Conservation (phyloP, 2,329 filamentous ascomycete species). For the Colletotrichum viniferum region DNA sequence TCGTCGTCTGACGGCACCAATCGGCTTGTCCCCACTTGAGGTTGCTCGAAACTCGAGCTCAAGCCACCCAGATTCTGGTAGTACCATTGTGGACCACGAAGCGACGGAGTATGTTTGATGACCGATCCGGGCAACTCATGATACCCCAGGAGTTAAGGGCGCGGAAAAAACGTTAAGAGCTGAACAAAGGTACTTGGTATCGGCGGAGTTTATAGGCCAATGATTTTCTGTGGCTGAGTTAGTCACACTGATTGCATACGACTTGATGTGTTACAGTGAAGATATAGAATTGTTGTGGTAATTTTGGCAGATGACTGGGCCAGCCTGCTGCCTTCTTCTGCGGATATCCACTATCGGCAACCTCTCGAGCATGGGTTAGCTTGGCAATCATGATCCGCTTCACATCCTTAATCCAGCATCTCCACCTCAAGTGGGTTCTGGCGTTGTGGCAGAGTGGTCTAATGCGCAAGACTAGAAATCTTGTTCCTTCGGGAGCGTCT, state of each 20-base stretch:
- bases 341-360: not conserved
- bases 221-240: not conserved
- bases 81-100: not conserved
- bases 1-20: not conserved
- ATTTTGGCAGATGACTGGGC: fast-evolving
- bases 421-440: fast-evolving
- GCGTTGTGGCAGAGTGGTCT: not conserved
- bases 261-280: not conserved
- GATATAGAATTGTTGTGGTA: fast-evolving
- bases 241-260: not conserved
- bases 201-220: not conserved
- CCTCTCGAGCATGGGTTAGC: not conserved
- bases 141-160: slow-evolving; percentile 2
- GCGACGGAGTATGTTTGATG: slow-evolving; percentile 1
- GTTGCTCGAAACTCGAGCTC: not conserved
- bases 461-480: not conserved
- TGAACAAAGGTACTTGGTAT: not conserved
- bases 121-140: not conserved
- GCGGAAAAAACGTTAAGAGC: not conserved
- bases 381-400: not conserved
- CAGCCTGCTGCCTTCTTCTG: fast-evolving
- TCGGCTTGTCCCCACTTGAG: not conserved
- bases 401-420: fast-evolving
- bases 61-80: not conserved
- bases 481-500: not conserved